Evolutionary conservation across 2,329 filamentous ascomycete genomes (phyloP).

Genomic region (Epicoccum nigrum): DNA sequence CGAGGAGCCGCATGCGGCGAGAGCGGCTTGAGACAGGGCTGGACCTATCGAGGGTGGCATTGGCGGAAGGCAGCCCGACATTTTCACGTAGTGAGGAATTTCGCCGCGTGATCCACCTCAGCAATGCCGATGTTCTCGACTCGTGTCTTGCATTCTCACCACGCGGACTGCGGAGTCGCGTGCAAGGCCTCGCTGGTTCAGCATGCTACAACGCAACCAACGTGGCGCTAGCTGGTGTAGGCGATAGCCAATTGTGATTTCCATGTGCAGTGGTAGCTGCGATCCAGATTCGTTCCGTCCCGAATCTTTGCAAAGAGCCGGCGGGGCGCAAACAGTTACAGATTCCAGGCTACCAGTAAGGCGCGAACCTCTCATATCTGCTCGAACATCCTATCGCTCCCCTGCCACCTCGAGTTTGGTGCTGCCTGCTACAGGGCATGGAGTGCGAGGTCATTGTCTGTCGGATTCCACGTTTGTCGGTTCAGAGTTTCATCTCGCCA

Average conservation of each 20-base stretch:
- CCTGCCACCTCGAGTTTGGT: neutral
- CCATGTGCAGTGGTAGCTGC: constrained; percentile 5
- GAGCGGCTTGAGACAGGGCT: too few species aligned
- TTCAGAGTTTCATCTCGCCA: neutral
- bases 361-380: constrained; percentile 3
- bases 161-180: neutral
- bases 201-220: neutral
- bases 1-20: neutral
- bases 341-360: neutral
- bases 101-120: too few species aligned
- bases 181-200: neutral
- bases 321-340: constrained; percentile 4
- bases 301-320: neutral
- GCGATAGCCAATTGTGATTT: neutral
- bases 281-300: constrained; percentile 10
- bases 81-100: too few species aligned
- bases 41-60: too few species aligned
- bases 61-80: neutral
- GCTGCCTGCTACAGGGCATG: constrained; percentile 5
- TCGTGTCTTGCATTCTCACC: neutral
- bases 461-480: constrained; percentile 1
- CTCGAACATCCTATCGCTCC: constrained; percentile 1
- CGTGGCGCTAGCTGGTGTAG: neutral
- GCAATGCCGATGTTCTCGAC: neutral
- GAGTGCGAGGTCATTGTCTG: neutral